A percentile compares a stretch with the other conserved stretches of the same genome.
These are phyloP conservation scores for Fistulina hepatica DNA, from an alignment of 1,284 basidiomycete genomes.

Conservation along the genomic window DNA sequence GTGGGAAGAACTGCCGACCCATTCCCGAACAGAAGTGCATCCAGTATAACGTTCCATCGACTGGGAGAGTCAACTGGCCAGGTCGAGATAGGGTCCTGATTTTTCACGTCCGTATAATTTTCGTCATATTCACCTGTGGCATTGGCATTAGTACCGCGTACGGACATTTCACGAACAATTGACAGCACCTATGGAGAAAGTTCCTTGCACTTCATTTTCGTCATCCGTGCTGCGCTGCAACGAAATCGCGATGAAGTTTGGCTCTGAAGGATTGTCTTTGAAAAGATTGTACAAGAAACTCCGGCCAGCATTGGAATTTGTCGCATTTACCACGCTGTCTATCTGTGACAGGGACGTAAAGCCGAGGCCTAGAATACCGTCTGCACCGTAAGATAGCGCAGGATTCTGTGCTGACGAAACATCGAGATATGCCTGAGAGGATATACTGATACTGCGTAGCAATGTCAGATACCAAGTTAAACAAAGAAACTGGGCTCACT, in stretches of 20 bases:
- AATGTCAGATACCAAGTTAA: conserved; percentile 8
- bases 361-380: conserved; percentile 69
- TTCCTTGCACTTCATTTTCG: conserved; percentile 46
- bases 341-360: conserved; percentile 65
- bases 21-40: conserved; percentile 48
- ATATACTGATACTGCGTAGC: conserved; percentile 42
- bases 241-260: conserved; percentile 70
- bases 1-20: conserved; percentile 38
- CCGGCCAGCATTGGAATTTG: conserved; percentile 47
- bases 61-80: conserved; percentile 51
- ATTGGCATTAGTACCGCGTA: conserved; percentile 5
- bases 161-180: conserved; percentile 4
- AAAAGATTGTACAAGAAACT: conserved; percentile 68
- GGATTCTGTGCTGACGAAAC: conserved; percentile 52
- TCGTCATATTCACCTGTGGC: conserved; percentile 54
- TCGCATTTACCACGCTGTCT: conserved; percentile 46
- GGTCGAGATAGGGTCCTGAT: conserved; percentile 49
- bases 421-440: conserved; percentile 60
- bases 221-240: conserved; percentile 47
- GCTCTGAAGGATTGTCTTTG: conserved; percentile 49
- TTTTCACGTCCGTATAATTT: conserved; percentile 43
- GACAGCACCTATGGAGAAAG: conserved; percentile 53
- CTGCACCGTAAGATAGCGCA: conserved; percentile 56
- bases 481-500: conserved; percentile 29
- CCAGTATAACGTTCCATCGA: conserved; percentile 67